Conservation (phyloP, 1,284 basidiomycete species). For the Ganoderma lucidum region DNA sequence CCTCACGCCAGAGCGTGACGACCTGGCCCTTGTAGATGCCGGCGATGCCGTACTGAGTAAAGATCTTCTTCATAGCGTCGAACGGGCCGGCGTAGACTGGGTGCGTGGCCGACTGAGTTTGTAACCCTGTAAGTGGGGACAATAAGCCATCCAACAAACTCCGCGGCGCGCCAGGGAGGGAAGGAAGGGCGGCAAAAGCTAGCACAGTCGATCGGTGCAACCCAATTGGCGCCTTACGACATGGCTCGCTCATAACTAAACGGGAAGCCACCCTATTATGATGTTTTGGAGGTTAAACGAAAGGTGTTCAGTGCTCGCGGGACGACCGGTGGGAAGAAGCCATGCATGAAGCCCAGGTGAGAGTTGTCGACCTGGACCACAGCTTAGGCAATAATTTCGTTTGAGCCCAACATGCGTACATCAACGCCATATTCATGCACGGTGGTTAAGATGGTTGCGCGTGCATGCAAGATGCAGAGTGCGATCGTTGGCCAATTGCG, state of each 20-base stretch:
- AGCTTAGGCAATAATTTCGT: neutral
- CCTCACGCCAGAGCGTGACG: conserved; percentile 91
- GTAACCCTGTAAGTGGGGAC: conserved; percentile 64
- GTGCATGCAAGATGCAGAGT: neutral
- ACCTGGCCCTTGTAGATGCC: conserved; percentile 94
- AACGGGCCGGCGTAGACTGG: conserved; percentile 84
- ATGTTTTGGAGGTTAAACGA: conserved; percentile 4
- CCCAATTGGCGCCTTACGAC: conserved; percentile 6
- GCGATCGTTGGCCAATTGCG: neutral
- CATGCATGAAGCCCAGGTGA: neutral
- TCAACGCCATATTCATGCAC: neutral
- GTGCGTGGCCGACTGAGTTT: conserved; percentile 84
- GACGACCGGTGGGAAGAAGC: neutral
- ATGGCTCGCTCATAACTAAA: neutral
- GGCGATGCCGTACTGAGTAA: conserved; percentile 73
- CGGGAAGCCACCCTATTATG: conserved; percentile 21
- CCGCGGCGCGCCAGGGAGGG: conserved; percentile 2
- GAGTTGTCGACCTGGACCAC: neutral
- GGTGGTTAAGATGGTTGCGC: neutral
- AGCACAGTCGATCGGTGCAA: neutral
- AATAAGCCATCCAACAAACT: conserved; percentile 2
- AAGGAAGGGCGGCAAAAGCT: neutral
- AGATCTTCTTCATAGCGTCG: conserved; percentile 88
- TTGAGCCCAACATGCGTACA: neutral
- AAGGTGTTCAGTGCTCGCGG: conserved; percentile 6